Evolutionary conservation across 2,329 filamentous ascomycete genomes (phyloP).

Genomic region (Ophiocordyceps australis): DNA sequence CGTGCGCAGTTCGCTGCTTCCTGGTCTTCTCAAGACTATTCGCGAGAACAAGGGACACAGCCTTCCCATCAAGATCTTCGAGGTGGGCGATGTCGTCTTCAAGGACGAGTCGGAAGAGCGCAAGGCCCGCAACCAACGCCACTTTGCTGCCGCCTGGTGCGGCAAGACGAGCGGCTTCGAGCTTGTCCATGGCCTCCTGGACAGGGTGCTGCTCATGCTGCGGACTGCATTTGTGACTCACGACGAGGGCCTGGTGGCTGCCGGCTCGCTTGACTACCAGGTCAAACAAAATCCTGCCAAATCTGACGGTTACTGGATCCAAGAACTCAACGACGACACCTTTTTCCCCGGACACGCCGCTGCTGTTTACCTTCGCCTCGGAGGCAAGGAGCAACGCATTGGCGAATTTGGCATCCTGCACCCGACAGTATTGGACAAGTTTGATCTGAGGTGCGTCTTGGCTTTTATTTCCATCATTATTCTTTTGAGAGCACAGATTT

Average conservation of each 20-base stretch:
- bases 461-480: conserved; percentile 1
- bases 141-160: conserved; percentile 92
- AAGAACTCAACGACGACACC: conserved; percentile 77
- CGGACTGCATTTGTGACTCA: conserved; percentile 61
- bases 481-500: no score
- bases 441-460: conserved; percentile 55
- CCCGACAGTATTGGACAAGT: conserved; percentile 82
- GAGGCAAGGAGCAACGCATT: conserved; percentile 56
- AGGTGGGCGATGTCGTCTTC: conserved; percentile 79
- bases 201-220: conserved; percentile 85
- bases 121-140: conserved; percentile 78
- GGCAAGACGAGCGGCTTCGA: conserved; percentile 92
- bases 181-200: conserved; percentile 81
- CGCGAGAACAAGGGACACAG: conserved; percentile 81
- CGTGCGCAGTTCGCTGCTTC: conserved; percentile 70
- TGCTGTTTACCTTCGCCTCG: conserved; percentile 59
- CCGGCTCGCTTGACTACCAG: conserved; percentile 31
- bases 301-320: conserved; percentile 76
- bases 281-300: conserved; percentile 34
- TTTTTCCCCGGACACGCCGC: conserved; percentile 87
- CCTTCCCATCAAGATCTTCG: conserved; percentile 83
- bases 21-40: conserved; percentile 82
- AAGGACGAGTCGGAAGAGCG: conserved; percentile 72
- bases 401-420: conserved; percentile 91
- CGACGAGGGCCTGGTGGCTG: conserved; percentile 43